These are phyloP conservation scores for Blastomyces parvus DNA, from an alignment of 2,329 filamentous ascomycete genomes.

Conservation along the genomic window DNA sequence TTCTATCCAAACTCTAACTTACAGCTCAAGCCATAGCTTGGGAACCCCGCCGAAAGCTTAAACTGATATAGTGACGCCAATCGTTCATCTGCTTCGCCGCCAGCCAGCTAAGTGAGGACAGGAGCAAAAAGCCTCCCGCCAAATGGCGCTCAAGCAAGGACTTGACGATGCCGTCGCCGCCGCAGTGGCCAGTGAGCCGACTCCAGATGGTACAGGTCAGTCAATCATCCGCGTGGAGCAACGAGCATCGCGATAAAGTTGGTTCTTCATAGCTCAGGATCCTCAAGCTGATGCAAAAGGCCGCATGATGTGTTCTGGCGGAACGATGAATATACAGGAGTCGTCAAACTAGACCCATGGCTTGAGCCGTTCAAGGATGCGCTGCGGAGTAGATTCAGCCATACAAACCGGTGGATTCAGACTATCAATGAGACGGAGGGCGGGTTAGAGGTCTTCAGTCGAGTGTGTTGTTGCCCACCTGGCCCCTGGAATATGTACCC, in stretches of 20 bases:
- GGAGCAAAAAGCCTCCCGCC: neutral
- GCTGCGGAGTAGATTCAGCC: conserved; percentile 65
- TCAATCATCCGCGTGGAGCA: neutral
- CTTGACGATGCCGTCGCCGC: neutral
- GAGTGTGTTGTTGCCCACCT: conserved; percentile 42
- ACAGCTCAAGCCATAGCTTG: no score
- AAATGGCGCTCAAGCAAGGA: conserved; percentile 16
- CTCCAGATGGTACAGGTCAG: conserved; percentile 26
- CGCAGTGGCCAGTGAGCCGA: neutral
- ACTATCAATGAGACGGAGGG: conserved; percentile 75
- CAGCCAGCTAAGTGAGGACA: no score
- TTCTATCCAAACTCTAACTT: neutral
- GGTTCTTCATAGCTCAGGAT: neutral
- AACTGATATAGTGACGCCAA: no score
- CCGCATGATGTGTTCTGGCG: neutral
- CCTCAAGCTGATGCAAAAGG: neutral
- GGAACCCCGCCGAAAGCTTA: neutral
- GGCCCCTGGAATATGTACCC: neutral
- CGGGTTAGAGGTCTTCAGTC: conserved; percentile 83
- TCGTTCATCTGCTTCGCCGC: no score
- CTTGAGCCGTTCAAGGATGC: conserved; percentile 73
- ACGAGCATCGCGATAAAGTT: no score
- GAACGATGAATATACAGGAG: conserved; percentile 43
- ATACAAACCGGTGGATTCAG: conserved; percentile 78
- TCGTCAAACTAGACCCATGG: conserved; percentile 80